Base-by-base conservation (phyloP, 768 basidiomycete genomes). In the Lentinula aciculospora region DNA sequence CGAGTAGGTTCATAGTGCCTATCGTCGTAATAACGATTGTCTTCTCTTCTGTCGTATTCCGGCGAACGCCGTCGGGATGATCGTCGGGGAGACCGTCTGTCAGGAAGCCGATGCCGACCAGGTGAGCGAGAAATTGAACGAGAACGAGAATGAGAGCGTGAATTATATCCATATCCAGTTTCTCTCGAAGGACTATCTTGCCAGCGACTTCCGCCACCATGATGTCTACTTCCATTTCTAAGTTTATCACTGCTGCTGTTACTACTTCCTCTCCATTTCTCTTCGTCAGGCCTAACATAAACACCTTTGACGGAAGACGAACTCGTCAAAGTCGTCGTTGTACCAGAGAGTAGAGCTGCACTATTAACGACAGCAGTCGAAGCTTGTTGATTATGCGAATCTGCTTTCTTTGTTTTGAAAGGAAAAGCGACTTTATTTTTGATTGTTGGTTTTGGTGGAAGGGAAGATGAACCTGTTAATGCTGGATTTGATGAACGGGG, bases 371-470 rank as follows among this genome's bases (percentile, higher is more conserved):
- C 34, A 21, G 42, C 34, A 21, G 42, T 6, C 25, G 59, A 48
- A 9, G 50, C 13, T 32, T 53, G n/a, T n/a, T n/a, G 37, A 15
- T 40, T 50, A 12, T 62, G 27, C 6, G 60, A 39, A 37, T 73
- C 77, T 44, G 21, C 58, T 62, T 75, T 81, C 67, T 54, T 72
- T 70, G 74, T 79, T 71, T 91, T 92, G 75, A 92, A 91, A 1
- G 90, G 90, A 69, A 89, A 91, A 8, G 86, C 82, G 89, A 79
- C 65, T 81, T 83, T 19, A 73, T 47, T 67, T 81, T 70, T 63
- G 74, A 0, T 70, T 61, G n/a, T 75, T 74, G 48, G 71, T 63
- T 23, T 67, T 64, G 37, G 71, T 63, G 51, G 67, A 64, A 34
- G 68, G 61, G 50, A 59, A 36, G 19, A 34, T 13, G 39, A 25